These are phyloP conservation scores for Penstemon barbatus DNA, from an alignment of 257 asterid genomes.

Conservation along the genomic window DNA sequence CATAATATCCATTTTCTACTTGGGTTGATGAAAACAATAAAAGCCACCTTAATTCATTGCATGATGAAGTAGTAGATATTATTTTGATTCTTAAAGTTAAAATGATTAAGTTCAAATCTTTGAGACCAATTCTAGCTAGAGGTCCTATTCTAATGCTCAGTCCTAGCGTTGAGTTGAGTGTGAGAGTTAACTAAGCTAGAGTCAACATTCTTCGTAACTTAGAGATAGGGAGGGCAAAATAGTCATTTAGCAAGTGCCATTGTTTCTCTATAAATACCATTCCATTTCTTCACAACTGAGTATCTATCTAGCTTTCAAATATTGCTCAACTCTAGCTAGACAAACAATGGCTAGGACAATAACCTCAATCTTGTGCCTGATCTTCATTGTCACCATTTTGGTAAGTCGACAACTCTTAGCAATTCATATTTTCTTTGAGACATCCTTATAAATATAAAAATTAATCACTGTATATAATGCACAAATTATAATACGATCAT, in stretches of 20 bases:
- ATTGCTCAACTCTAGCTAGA: conserved; percentile 4
- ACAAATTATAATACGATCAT: no score
- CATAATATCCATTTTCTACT: conserved; percentile 22
- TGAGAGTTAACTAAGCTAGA: no score
- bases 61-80: no score
- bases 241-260: conserved; percentile 22
- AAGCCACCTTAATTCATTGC: background rate
- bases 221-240: conserved; percentile 7
- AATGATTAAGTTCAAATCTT: no score
- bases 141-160: no score
- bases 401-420: background rate
- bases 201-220: no score
- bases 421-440: no score
- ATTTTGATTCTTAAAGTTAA: no score
- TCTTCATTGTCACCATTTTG: conserved; percentile 34
- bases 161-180: no score
- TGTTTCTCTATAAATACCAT: conserved; percentile 42
- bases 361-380: conserved; percentile 34
- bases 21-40: conserved; percentile 8
- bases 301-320: conserved; percentile 13
- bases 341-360: conserved; percentile 41
- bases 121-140: no score
- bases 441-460: no score
- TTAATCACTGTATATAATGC: background rate
- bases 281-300: conserved; percentile 30